A percentile compares a stretch with the other conserved stretches of the same genome.
Conservation (phyloP, 768 basidiomycete genomes). For the Trametes cingulata region DNA sequence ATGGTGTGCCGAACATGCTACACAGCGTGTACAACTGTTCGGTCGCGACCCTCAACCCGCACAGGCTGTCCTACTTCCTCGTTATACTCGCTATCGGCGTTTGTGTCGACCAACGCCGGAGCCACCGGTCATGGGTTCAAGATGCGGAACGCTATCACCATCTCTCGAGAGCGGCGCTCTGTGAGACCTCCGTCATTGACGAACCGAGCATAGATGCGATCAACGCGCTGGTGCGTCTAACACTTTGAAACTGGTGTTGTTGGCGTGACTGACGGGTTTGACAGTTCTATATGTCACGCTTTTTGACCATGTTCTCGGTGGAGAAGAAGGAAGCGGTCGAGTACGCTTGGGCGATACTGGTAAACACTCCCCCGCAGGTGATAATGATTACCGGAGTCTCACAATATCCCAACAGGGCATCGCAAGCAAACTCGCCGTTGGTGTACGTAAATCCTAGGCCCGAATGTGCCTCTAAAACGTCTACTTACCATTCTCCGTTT, state of each 20-base stretch:
- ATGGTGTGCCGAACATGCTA: conserved; percentile 67
- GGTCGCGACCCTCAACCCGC: conserved; percentile 60
- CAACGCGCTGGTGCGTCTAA: conserved; percentile 55
- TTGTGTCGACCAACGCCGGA: conserved; percentile 52
- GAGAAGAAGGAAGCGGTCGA: conserved; percentile 71
- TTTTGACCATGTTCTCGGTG: conserved; percentile 71
- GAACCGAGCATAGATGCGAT: conserved; percentile 74
- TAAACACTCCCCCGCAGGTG: conserved; percentile 2
- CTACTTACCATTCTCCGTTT: conserved; percentile 17
- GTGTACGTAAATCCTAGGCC: conserved; percentile 27
- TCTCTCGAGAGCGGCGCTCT: conserved; percentile 59
- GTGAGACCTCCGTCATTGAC: conserved; percentile 74
- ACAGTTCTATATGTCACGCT: conserved; percentile 75
- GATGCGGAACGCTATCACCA: conserved; percentile 62
- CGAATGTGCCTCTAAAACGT: background rate
- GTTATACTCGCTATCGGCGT: conserved; percentile 76
- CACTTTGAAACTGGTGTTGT: background rate
- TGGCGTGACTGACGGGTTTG: background rate
- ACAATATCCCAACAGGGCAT: conserved; percentile 41
- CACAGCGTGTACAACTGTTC: conserved; percentile 67
- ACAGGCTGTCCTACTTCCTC: conserved; percentile 64
- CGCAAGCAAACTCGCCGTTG: conserved; percentile 68
- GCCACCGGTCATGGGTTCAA: conserved; percentile 14
- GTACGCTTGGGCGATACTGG: conserved; percentile 77
- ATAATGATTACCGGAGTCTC: background rate